Evolutionary conservation across 2,329 filamentous ascomycete genomes (phyloP), one percentile per base, ranked within the genome.

Genomic region (Aureobasidium sp.): DNA sequence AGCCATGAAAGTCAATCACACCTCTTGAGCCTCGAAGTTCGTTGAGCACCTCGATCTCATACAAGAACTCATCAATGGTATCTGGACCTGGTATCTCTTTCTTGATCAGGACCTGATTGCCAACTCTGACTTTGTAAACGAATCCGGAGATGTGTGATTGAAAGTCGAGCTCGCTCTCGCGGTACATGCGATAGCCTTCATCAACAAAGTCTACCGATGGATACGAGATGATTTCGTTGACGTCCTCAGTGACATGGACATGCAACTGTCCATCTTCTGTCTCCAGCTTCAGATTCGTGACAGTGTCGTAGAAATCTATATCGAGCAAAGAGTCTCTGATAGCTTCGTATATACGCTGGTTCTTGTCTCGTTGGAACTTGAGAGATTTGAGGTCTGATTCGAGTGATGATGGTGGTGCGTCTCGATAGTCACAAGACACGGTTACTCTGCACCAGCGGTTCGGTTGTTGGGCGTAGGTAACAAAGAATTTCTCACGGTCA

Each of bases 21-120:
- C 88, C 87, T 6, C 81, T 79, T 1, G 90, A 90, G 62, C 84
- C 85, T 45, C 82, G 81, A 17, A 99, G 80, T 34, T 85, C 85
- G 73, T 89, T 87, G n/a, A 99, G 84, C 3, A 93, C 93, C 73
- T 97, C 97, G 72, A 97, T 89, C 76, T 99, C 94, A 73, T 99
- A 99, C 2, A 97, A 79, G 70, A 99, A 99, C 73, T 97, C 94
- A 65, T 97, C 93, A 22, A 97, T 87, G 0, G 90, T 94, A 69
- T 97, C 93, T 2, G 92, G 93, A 1, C 93, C 92, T 0, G 94
- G 94, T 17, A 99, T 97, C 71, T 99, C 94, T 74, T 99, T 99
- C 75, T 97, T 97, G 76, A 99, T 96, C 69, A 91, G 87, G 1
- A 85, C 78, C 62, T 82, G 78, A 11, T 84, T 86, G 63, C 84